Percentiles rank a stretch among this genome's conserved stretches.
Evolutionary conservation across 495 filamentous ascomycete genomes (phyloP).

Genomic region (Aspergillus sclerotiicarbonarius): DNA sequence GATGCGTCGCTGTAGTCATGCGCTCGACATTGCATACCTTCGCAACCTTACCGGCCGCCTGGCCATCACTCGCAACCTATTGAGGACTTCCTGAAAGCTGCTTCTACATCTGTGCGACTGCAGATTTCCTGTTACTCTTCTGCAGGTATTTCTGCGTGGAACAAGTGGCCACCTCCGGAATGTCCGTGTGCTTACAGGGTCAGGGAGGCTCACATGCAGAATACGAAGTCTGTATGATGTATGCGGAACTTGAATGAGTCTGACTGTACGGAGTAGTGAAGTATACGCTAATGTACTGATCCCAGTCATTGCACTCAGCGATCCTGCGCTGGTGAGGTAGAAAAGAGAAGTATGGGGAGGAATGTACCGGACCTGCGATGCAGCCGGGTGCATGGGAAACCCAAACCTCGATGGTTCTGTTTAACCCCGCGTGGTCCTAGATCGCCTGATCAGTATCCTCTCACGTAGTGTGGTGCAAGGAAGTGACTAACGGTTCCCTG

Average conservation of each 20-base stretch:
- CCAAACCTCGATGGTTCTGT: not conserved
- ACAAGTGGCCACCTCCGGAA: not conserved
- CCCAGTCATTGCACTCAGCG: slow-evolving; percentile 9
- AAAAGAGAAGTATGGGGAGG: not conserved
- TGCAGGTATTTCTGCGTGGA: not conserved
- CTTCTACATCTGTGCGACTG: not conserved
- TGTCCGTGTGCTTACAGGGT: not conserved
- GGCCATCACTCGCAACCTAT: not conserved
- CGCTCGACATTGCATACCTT: slow-evolving; percentile 15
- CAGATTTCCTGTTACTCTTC: not conserved
- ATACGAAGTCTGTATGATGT: not conserved
- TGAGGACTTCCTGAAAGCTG: not conserved
- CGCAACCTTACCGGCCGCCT: slow-evolving; percentile 1
- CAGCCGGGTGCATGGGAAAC: slow-evolving; percentile 3
- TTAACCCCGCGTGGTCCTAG: slow-evolving; percentile 34
- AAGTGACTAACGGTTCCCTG: slow-evolving; percentile 38
- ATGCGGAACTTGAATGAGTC: not conserved
- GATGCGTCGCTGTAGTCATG: slow-evolving; percentile 15
- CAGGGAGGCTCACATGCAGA: not conserved
- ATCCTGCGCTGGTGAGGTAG: slow-evolving; percentile 14
- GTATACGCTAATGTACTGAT: slow-evolving; percentile 6
- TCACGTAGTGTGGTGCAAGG: slow-evolving; percentile 4
- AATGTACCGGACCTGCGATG: not conserved
- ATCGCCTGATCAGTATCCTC: slow-evolving; percentile 15
- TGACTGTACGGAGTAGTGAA: slow-evolving; percentile 1